These are phyloP conservation scores for Leptodontidium sp. DNA, from an alignment of 2,329 filamentous ascomycete genomes.

Conservation along the genomic window DNA sequence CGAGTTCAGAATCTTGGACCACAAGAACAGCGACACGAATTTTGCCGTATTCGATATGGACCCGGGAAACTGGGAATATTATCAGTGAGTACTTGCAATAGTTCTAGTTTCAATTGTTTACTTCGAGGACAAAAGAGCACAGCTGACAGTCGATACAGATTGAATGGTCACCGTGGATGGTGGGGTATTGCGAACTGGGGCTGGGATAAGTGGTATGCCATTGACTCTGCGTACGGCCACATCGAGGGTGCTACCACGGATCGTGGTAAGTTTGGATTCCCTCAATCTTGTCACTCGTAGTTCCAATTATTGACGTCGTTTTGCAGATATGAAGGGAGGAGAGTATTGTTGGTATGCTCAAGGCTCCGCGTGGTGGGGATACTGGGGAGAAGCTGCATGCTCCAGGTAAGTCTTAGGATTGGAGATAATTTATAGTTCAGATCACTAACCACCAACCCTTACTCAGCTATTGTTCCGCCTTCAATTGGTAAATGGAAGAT, in stretches of 20 bases:
- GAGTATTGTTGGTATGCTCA: conserved; percentile 11
- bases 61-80: neutral
- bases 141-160: neutral
- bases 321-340: conserved; percentile 4
- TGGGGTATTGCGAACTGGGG: conserved; percentile 5
- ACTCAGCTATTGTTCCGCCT: neutral
- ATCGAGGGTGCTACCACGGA: neutral
- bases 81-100: neutral
- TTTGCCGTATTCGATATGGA: conserved; percentile 10
- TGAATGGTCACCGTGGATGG: conserved; percentile 5
- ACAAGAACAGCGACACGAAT: neutral
- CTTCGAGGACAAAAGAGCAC: neutral
- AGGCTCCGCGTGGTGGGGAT: neutral
- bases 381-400: neutral
- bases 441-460: neutral
- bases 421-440: no score
- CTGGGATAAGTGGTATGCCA: conserved; percentile 9
- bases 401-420: neutral
- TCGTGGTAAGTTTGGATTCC: neutral
- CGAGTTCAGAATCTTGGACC: conserved; percentile 10
- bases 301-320: neutral
- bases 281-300: no score
- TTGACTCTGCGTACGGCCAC: conserved; percentile 2
- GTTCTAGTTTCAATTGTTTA: no score
- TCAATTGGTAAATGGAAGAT: neutral